Base-by-base conservation (phyloP, 2,329 filamentous ascomycete species). In the Talaromyces islandicus region DNA sequence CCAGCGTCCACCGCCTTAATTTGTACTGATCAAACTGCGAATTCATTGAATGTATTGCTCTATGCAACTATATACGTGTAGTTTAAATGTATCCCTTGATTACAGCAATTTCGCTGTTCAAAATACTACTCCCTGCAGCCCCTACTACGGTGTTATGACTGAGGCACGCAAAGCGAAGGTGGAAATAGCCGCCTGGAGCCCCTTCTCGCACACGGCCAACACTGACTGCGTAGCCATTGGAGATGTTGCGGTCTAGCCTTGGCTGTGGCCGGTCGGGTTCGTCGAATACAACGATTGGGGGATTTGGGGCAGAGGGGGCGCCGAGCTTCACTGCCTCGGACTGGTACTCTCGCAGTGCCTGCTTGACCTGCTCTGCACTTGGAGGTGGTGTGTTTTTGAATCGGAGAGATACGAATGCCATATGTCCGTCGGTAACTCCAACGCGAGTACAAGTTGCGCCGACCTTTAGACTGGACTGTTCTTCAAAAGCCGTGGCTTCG, bases 81-180 rank as follows among this genome's bases (percentile, higher is more conserved):
- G 54, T 62, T 67, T 81, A 92, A 64, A 92, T 82, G 70, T 88
- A 91, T 5, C 92, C 93, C 80, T 96, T 95, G 65, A 97, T 84
- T 11, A 96, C 87, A 25, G 92, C 91, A 29, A 92, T 91, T 75
- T 97, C 93, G 29, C 92, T 92, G 70, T 97, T 97, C 68, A 97
- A 77, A 76, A 97, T 96, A 32, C 91, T 96, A 1, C 91, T 95
- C 11, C 94, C 94, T n/a, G 93, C 92, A 32, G 94, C 94, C 65
- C 93, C 93, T 73, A 99, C 93, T 59, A 99, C 89, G 63, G 93
- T 90, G 71, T 90, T 90, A 71, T 97, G 94, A 71, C 91, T 96
- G 67, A 97, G 80, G 25, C 92, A 91, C 63, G 94, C 92, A 75
- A 97, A 97, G 75, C 95, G 92, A 73, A 97, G 84, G 72, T 97